Evolutionary conservation across 164 flowering plant genomes (phyloP), one percentile per base, ranked within the genome.

Genomic region (Litsea cubeba): DNA sequence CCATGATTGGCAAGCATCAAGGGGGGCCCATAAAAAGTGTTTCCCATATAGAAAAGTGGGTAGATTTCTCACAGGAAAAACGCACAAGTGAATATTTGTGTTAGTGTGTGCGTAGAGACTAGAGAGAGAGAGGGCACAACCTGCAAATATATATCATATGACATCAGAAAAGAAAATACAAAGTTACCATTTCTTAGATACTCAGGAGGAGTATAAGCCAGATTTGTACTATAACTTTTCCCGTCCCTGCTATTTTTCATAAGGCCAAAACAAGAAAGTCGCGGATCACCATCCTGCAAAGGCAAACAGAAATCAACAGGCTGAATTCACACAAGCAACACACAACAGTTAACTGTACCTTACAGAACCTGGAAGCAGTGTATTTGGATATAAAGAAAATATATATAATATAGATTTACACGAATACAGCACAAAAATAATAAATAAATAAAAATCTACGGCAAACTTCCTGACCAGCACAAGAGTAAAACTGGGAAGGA

Each of bases 231-330:
- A 76, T 91, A 92, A 85, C 97, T 92, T 83, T 89, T 93, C 50
- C 99, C 99, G 83, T 93, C 97, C 80, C 94, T 82, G 75, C 99
- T 95, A 79, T 95, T 95, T 83, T 95, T 95, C 95, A 95, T 91
- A 81, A 95, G 84, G 12, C 99, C 99, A 87, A 93, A 95, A 83
- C 97, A 93, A 17, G 98, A 95, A 76, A 95, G 97, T 71, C 98
- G 89, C 66, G 98, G 98, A 84, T 95, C 97, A 76, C 97, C 99
- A 84, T 85, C 84, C 99, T 95, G 86, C 76, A 71, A 74, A 66
- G 66, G 72, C 62, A 73, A 62, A 60, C 30, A 65, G 46, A 49
- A 51, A 66, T 65, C 18, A 66, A 66, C 12, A 63, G 40, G 22
- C 40, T 73, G 17, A 12, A 23, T 63, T 12, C 66, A 63, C 66